Base-by-base conservation (phyloP, 2,329 filamentous ascomycete genomes). In the Tolypocladium pustulatum region DNA sequence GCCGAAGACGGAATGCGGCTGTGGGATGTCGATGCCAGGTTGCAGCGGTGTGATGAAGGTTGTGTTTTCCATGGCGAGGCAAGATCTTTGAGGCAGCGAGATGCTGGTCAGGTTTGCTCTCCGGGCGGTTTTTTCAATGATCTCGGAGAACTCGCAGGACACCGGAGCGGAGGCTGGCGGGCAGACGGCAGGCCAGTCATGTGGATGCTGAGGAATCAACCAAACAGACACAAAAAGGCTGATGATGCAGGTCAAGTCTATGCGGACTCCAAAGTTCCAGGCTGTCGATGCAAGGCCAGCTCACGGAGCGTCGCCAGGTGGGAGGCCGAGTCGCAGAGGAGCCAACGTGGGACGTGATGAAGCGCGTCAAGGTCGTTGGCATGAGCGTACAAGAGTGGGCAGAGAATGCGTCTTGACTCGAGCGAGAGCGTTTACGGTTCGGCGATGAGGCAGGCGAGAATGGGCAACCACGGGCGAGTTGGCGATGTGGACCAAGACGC, bases 171-270 rank as follows among this genome's bases (percentile, higher is more conserved):
- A n/a, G 27, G 25, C 22, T 55, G 34, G 27, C 46, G 46, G 20
- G 30, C 25, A 36, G 41, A 38, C 49, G 46, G 34, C 36, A 27
- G n/a, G 15, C 41, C 36, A 22, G 43, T 53, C 58, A 60, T 66
- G 41, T 62, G 60, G 63, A 66, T 67, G 57, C 36, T 59, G 60
- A 38, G 25, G 25, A 51, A 30, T 32, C 46, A 51, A 17, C 25
- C 13, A 7, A 27, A 27, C 25, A 5, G 15, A 30, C 25, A 4
- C 49, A 27, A 52, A 27, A 52, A 27, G 49, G 17, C 27, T n/a
- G 49, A 27, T 13, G 49, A 52, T 32, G 27, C 27, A 51, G 27
- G 27, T 4, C 3, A 17, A 20, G 46, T 30, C 27, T 32, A n/a
- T 52, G 49, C 32, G 49, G 27, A n/a, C 32, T 32, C 49, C 5